phyloP scores from a whole-genome alignment of 257 asterid species.

The Anisodus acutangulus region DNA sequence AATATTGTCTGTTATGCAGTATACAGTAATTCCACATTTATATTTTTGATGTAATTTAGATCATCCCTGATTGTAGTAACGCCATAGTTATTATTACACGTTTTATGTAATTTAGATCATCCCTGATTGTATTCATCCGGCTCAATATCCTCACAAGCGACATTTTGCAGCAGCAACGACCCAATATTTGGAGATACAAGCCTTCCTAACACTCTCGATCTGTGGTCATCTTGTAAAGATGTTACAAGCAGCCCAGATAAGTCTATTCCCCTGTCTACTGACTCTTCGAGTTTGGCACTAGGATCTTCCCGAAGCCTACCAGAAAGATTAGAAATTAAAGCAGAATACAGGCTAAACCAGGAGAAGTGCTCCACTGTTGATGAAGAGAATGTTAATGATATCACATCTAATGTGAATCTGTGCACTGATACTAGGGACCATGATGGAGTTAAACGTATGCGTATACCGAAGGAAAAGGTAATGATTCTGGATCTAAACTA shows the following conservation, averaged over 20 bases:
- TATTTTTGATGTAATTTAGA: neutral
- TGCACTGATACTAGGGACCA: slow-evolving; percentile 65
- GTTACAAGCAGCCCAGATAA: slow-evolving; percentile 51
- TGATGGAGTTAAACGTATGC: slow-evolving; percentile 55
- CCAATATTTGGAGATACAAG: slow-evolving; percentile 66
- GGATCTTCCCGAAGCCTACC: slow-evolving; percentile 46
- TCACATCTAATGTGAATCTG: slow-evolving; percentile 46
- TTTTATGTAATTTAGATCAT: neutral
- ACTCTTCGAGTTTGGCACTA: slow-evolving; percentile 57
- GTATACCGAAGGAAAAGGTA: slow-evolving; percentile 62
- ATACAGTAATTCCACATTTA: neutral
- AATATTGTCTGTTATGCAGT: neutral
- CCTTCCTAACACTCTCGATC: slow-evolving; percentile 59
- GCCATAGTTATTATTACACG: neutral
- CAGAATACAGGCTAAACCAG: slow-evolving; percentile 53
- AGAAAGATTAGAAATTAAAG: slow-evolving; percentile 49
- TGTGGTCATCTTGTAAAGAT: slow-evolving; percentile 83
- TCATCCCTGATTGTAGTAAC: slow-evolving; percentile 31
- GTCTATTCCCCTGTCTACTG: slow-evolving; percentile 55
- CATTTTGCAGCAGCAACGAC: slow-evolving; percentile 77
- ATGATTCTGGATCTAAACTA: slow-evolving; percentile 33
- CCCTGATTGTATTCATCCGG: slow-evolving; percentile 49
- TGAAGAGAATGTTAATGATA: slow-evolving; percentile 46
- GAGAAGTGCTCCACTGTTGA: slow-evolving; percentile 49
- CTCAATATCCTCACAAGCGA: slow-evolving; percentile 74